Percentiles rank a stretch among this genome's conserved stretches.
Evolutionary conservation across 768 basidiomycete species (phyloP).

Genomic region (Phanerodontia chrysosporium): DNA sequence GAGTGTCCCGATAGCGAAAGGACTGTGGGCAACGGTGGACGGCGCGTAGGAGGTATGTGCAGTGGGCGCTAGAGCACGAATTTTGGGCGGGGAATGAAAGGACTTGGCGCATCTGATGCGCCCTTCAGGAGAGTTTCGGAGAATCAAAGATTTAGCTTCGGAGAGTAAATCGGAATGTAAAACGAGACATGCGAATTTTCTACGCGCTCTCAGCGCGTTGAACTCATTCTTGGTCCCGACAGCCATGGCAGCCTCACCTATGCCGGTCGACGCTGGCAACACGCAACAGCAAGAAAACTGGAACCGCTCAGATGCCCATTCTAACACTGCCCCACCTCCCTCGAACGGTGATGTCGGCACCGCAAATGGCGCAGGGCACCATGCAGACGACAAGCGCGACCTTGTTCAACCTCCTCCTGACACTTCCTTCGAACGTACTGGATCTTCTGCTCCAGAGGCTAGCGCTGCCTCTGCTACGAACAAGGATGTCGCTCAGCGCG

Average conservation of each 20-base stretch:
- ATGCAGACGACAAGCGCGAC: constrained; percentile 19
- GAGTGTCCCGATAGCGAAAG: not conserved
- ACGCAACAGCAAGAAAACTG: constrained; percentile 17
- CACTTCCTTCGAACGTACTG: constrained; percentile 13
- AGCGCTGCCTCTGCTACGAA: constrained; percentile 1
- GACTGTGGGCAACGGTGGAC: not conserved
- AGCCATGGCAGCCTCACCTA: constrained; percentile 17
- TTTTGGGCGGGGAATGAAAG: not conserved
- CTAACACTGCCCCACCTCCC: not conserved
- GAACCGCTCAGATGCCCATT: constrained; percentile 17
- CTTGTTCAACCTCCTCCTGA: constrained; percentile 13
- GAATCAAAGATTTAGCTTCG: not conserved
- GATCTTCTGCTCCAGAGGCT: constrained; percentile 11
- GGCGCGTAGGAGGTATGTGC: not conserved
- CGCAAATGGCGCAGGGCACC: constrained; percentile 17
- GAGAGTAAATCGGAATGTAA: not conserved
- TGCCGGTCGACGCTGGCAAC: constrained; percentile 10
- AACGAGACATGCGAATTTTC: not conserved
- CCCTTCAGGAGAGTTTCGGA: not conserved
- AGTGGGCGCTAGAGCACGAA: not conserved
- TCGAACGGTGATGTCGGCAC: constrained; percentile 17
- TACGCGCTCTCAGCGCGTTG: constrained; percentile 5
- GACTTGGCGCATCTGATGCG: not conserved
- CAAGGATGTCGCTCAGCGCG: constrained; percentile 19
- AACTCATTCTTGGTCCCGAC: not conserved